Evolutionary conservation across 2,329 filamentous ascomycete genomes (phyloP).

Genomic region (Botrytis hyacinthi): DNA sequence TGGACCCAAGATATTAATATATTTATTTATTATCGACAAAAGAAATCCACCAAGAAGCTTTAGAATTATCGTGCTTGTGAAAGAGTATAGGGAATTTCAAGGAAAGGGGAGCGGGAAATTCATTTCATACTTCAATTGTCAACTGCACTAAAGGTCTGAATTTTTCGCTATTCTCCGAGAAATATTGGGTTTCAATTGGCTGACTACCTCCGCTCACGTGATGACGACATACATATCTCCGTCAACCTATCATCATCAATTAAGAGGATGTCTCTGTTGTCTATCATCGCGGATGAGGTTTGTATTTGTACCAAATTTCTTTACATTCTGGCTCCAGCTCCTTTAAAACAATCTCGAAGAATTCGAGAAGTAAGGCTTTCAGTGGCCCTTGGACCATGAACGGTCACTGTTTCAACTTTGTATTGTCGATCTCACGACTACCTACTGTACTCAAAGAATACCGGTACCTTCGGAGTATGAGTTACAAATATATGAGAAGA

Average conservation of each 20-base stretch:
- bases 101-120: neutral
- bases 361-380: neutral
- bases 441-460: neutral
- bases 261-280: neutral
- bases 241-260: neutral
- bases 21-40: neutral
- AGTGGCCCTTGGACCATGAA: neutral
- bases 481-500: neutral
- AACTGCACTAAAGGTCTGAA: neutral
- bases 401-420: neutral
- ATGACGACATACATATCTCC: neutral
- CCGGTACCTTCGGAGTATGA: no score
- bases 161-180: constrained; percentile 4
- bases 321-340: neutral
- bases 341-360: neutral
- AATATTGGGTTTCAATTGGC: neutral
- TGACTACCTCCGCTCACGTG: neutral
- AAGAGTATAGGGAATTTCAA: neutral
- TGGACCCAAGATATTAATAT: neutral
- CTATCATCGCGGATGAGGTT: neutral
- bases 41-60: neutral
- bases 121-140: neutral
- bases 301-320: neutral
- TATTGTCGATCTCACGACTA: neutral
- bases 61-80: neutral